Evolutionary conservation across 2,329 filamentous ascomycete genomes (phyloP), one percentile per base, ranked within the genome.

Genomic region (Pyricularia grisea): DNA sequence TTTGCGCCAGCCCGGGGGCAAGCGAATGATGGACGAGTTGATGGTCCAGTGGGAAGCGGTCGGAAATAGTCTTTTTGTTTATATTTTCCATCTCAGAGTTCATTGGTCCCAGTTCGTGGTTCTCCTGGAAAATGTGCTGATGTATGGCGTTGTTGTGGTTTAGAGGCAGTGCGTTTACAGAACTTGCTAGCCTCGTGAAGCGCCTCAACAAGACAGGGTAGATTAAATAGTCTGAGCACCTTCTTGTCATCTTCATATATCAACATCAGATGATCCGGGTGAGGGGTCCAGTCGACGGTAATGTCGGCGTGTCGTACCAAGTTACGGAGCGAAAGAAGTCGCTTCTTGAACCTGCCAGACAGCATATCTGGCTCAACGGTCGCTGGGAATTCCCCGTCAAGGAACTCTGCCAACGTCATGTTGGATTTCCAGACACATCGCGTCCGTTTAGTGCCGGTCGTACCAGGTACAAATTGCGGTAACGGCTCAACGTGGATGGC

Each of bases 311-410:
- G 58, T n/a, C 58, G 58, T n/a, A 61, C 58, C 58, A 61, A 61
- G 58, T n/a, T 20, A n/a, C 58, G n/a, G 58, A 61, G 58, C 20
- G 58, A 61, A 27, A 61, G 58, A n/a, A 61, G 58, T 27, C 58
- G 58, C 58, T 61, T 27, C 58, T 61, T 61, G 58, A 61, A 61
- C 58, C 58, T 61, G n/a, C 58, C 58, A n/a, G 58, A 61, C 58
- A 61, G 58, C 58, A 61, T 61, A n/a, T 61, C 58, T 10, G n/a
- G n/a, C 58, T 61, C 9, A 27, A 23, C 58, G n/a, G 17, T 27
- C 58, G 58, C 27, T 10, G 58, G 58, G 27, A 61, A 61, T 27
- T 61, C 58, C 58, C 17, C n/a, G n/a, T 61, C 20, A 27, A 61
- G 58, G 58, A 61, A 61, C 58, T 27, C 58, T n/a, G n/a, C 58